Conservation (phyloP, 116 monocot species). For the Iris pallida region DNA sequence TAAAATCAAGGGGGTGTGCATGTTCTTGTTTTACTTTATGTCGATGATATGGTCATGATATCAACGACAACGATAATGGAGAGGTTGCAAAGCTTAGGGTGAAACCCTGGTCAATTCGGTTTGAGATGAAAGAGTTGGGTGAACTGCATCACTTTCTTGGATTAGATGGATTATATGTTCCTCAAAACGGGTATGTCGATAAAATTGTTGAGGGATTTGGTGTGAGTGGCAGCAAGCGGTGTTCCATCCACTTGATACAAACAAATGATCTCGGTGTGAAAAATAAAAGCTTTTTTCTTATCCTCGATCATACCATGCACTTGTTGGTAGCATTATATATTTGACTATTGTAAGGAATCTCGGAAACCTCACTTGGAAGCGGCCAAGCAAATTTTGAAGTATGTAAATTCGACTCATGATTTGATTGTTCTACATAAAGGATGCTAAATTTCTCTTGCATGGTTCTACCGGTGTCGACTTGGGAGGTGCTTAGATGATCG, state of each 20-base stretch:
- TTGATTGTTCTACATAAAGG: too few species aligned
- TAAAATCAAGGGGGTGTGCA: background rate
- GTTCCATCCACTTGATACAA: background rate
- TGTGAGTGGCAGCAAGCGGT: background rate
- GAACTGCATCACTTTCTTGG: background rate
- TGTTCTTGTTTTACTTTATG: background rate
- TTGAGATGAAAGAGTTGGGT: background rate
- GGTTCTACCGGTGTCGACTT: too few species aligned
- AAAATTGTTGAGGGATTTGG: background rate
- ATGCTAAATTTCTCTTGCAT: too few species aligned
- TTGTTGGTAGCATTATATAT: conserved; percentile 6
- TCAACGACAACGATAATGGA: background rate
- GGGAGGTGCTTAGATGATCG: too few species aligned
- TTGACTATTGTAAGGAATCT: background rate
- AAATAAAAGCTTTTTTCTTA: background rate
- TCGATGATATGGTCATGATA: background rate
- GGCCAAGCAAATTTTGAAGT: background rate
- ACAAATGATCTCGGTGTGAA: background rate
- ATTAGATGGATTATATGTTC: background rate
- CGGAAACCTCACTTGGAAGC: background rate
- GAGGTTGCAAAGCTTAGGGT: background rate
- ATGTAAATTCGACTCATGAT: background rate
- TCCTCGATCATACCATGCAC: background rate
- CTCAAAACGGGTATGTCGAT: background rate
- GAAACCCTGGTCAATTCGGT: background rate